These are phyloP conservation scores for Prunus campanulata DNA, from an alignment of 306 rosid species.

Conservation along the genomic window DNA sequence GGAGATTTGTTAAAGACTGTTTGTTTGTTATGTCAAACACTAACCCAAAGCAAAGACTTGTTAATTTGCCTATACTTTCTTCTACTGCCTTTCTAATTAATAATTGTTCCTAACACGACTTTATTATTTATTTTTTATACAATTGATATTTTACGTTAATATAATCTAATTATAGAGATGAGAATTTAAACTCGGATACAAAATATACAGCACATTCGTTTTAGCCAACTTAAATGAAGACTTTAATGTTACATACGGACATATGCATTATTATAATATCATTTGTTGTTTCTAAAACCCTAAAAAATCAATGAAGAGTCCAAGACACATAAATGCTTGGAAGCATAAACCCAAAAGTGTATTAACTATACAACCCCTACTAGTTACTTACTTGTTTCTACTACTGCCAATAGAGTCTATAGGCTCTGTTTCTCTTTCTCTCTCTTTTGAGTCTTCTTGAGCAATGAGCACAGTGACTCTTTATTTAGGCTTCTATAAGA, in stretches of 20 bases:
- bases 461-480: constrained; percentile 31
- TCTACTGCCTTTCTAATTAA: not conserved
- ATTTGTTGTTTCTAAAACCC: not conserved
- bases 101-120: not conserved
- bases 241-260: too few relatives aligned
- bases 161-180: rapidly evolving
- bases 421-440: not conserved
- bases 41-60: not conserved
- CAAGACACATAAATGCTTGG: not conserved
- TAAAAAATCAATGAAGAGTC: not conserved
- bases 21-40: not conserved
- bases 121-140: not conserved
- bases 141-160: not conserved
- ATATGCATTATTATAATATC: too few relatives aligned
- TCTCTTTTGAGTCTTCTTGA: not conserved
- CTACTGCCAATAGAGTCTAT: not conserved
- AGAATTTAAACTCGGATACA: rapidly evolving
- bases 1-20: not conserved
- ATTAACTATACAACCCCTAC: not conserved
- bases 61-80: not conserved
- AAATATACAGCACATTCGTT: too few relatives aligned
- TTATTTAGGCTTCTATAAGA: constrained; percentile 28
- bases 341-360: not conserved
- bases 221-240: too few relatives aligned
- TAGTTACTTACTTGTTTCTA: not conserved